Base-by-base conservation (phyloP, 2,329 filamentous ascomycete genomes). In the Fusarium succisae region DNA sequence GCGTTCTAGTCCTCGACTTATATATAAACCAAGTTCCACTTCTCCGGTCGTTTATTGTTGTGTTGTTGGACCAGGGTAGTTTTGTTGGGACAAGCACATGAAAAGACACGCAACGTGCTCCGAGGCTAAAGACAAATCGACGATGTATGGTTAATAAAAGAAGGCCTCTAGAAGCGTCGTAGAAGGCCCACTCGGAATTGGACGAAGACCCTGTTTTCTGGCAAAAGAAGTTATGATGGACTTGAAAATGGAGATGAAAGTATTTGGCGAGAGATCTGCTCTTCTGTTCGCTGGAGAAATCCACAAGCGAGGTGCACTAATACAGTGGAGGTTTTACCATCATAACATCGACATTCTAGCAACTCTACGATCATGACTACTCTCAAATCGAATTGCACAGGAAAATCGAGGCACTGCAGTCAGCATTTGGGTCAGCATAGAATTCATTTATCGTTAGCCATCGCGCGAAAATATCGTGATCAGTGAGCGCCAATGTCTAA, bases 1-100 rank as follows among this genome's bases (percentile, higher is more conserved):
- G 26, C 44, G 44, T 37, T 35, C n/a, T 24, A 12, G 28, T 30
- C 35, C 50, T 68, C 59, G 45, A 59, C 58, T 70, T 74, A 61
- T 68, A 68, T 63, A 68, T 24, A 12, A 38, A 44, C 24, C 28
- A 43, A 70, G 69, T 75, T 73, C 72, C 72, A 63, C 69, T 72
- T 73, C 37, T 48, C 57, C 14, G 47, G 35, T 70, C 47, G 53
- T 65, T 58, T 65, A 55, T 70, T 67, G 66, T 76, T 64, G 58
- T 66, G 59, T 75, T 77, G 73, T 74, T 77, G 73, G 51, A 56
- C 72, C 43, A 66, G 64, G 66, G 67, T 71, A 54, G 59, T 71
- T 80, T 79, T 80, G 79, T 80, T 80, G 79, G 79, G 79, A 78
- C 77, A 66, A 66, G 69, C 79, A 80, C 78, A 80, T 80, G 79